Conservation (phyloP, 2,329 filamentous ascomycete species). For the Claviceps digitariae region DNA sequence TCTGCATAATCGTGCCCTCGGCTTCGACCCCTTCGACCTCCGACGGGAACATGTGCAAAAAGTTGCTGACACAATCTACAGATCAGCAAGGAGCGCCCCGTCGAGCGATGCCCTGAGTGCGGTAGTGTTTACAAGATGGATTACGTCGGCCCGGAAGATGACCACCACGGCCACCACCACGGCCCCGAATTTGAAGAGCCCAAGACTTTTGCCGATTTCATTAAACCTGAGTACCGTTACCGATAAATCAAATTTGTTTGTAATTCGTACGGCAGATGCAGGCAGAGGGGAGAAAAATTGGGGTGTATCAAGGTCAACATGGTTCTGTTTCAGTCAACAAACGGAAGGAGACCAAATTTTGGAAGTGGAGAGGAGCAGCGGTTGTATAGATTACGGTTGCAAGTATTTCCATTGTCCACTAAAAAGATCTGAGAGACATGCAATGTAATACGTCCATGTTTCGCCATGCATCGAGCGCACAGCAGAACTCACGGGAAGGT, state of each 20-base stretch:
- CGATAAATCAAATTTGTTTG: constrained; percentile 19
- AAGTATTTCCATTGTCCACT: constrained; percentile 21
- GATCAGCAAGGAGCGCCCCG: constrained; percentile 77
- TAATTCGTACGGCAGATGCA: constrained; percentile 5
- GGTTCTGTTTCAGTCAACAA: constrained; percentile 9
- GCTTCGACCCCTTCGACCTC: no score
- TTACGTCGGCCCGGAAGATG: constrained; percentile 74
- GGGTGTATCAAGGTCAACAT: constrained; percentile 14
- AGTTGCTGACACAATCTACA: constrained; percentile 20
- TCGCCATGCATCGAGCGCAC: background rate
- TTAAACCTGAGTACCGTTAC: constrained; percentile 92
- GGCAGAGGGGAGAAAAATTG: background rate
- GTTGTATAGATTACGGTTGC: constrained; percentile 29
- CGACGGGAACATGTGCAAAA: background rate
- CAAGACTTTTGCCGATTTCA: constrained; percentile 93
- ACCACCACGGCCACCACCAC: constrained; percentile 48
- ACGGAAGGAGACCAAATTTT: constrained; percentile 9
- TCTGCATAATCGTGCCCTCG: background rate
- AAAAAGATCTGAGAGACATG: constrained; percentile 14
- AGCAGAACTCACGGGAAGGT: background rate
- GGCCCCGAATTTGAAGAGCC: constrained; percentile 62
- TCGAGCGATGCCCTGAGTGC: constrained; percentile 95
- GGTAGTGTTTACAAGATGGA: constrained; percentile 97
- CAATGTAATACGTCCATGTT: background rate
- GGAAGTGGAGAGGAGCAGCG: constrained; percentile 8